These are phyloP conservation scores for Pelargonium australe DNA, from an alignment of 441 rosid genomes.

Conservation along the genomic window DNA sequence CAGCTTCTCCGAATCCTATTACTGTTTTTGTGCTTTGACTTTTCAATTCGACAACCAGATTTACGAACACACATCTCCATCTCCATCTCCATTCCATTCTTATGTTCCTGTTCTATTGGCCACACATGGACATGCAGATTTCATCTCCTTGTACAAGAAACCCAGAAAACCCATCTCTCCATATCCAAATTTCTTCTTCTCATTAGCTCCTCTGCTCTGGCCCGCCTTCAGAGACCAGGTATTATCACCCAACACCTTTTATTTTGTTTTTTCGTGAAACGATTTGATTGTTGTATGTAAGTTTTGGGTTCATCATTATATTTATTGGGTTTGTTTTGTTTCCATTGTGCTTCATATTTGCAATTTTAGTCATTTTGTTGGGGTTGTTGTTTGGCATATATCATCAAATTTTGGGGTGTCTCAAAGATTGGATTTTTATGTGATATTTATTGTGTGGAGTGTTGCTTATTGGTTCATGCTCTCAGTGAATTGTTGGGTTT, in stretches of 20 bases:
- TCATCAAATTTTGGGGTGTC: background rate
- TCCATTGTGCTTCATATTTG: no score
- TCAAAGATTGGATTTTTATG: constrained; percentile 4
- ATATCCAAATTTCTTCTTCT: background rate
- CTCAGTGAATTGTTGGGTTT: background rate
- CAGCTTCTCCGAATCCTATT: background rate
- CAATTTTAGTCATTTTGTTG: background rate
- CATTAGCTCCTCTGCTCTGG: background rate
- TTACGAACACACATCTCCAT: no score
- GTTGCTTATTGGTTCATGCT: background rate
- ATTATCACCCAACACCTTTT: background rate
- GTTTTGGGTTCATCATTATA: background rate
- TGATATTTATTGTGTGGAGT: background rate
- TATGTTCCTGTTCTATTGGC: background rate
- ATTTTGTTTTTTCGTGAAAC: background rate
- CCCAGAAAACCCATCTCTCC: constrained; percentile 3
- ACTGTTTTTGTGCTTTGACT: background rate
- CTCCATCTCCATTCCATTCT: no score
- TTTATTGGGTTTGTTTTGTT: no score
- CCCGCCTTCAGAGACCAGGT: background rate
- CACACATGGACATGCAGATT: background rate
- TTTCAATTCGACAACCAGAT: background rate
- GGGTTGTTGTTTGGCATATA: background rate
- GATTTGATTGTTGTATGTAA: background rate
- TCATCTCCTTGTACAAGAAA: constrained; percentile 1